Conservation (phyloP, 163 green algal species). For the Volvox carteri region DNA sequence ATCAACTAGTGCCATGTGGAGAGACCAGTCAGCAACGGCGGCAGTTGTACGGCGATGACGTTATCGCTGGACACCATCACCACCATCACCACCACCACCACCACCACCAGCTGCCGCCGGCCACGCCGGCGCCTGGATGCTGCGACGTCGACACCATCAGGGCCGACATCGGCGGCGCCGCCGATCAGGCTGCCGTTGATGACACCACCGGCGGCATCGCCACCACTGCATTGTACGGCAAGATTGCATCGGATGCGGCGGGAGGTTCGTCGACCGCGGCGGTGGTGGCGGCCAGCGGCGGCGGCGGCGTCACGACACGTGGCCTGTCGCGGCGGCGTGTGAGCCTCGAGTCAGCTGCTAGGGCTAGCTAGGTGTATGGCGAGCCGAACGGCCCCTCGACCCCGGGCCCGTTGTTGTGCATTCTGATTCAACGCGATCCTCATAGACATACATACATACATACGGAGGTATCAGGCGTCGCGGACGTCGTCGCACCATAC, state of each 20-base stretch:
- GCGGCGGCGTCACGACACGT: not conserved
- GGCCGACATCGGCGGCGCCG: not conserved
- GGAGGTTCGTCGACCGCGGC: not conserved
- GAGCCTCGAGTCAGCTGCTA: no score
- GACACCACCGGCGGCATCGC: no score
- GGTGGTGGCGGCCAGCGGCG: not conserved
- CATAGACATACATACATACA: not conserved
- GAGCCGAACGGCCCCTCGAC: no score
- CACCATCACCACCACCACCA: no score
- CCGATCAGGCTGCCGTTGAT: not conserved
- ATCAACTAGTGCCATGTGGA: slow-evolving; percentile 39
- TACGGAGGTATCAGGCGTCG: not conserved
- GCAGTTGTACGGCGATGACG: slow-evolving; percentile 34
- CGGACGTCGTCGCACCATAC: no score
- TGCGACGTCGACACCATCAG: not conserved
- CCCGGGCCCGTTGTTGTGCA: no score
- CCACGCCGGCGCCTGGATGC: not conserved
- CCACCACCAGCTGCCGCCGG: no score
- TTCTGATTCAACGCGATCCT: no score
- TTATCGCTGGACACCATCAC: not conserved
- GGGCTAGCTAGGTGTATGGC: no score
- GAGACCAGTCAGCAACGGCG: not conserved
- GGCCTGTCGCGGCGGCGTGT: not conserved
- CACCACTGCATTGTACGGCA: not conserved
- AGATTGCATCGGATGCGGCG: not conserved